These are phyloP conservation scores for Podaxis sp. DNA, from an alignment of 768 basidiomycete genomes.

Conservation along the genomic window DNA sequence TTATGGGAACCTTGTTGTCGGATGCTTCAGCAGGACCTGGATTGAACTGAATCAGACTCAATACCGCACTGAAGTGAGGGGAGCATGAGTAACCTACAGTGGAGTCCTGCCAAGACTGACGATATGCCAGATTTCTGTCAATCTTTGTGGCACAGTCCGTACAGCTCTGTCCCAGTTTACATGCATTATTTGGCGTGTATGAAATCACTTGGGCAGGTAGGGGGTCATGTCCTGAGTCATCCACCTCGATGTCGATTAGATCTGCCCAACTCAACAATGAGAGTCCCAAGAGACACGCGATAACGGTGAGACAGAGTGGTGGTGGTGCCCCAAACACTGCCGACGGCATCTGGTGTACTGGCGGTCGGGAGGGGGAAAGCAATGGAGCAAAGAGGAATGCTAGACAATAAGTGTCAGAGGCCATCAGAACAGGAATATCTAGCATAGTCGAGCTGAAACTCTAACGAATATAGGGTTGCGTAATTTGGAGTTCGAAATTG, in stretches of 20 bases:
- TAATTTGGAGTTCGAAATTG: no score
- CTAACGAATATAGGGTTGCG: no score
- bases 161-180: neutral
- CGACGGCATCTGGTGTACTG: no score
- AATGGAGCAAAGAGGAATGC: no score
- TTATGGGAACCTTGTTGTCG: conserved; percentile 1
- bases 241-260: neutral
- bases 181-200: neutral
- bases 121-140: neutral
- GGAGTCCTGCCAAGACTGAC: conserved; percentile 32
- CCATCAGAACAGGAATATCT: no score
- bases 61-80: neutral
- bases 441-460: no score
- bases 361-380: no score
- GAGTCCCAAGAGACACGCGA: no score
- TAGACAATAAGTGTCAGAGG: no score
- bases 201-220: neutral
- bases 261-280: no score
- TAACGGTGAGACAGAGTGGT: no score
- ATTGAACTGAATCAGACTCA: conserved; percentile 1
- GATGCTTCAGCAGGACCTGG: neutral
- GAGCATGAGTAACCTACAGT: conserved; percentile 13
- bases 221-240: neutral
- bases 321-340: no score
- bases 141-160: neutral